Conservation (phyloP, 352 stramenopile species). For the Thalassiosira delicatula region DNA sequence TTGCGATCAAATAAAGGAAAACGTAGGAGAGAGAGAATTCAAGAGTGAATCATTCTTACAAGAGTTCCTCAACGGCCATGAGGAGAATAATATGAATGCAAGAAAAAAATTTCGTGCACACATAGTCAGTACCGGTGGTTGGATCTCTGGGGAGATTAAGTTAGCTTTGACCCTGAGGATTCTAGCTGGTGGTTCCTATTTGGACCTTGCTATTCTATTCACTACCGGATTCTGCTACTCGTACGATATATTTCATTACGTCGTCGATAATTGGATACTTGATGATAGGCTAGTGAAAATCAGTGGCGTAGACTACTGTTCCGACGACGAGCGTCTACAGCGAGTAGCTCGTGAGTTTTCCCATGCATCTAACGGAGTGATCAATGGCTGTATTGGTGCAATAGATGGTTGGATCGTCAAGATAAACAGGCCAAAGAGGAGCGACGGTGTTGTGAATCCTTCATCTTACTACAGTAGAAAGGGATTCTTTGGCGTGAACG, state of each 20-base stretch:
- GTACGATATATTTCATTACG: constrained; percentile 34
- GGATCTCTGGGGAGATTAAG: constrained; percentile 50
- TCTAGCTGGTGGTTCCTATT: constrained; percentile 45
- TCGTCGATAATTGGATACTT: constrained; percentile 38
- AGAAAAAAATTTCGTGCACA: background rate
- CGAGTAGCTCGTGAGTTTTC: constrained; percentile 20
- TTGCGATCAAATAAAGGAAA: constrained; percentile 36
- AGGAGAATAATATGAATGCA: background rate
- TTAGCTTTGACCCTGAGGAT: constrained; percentile 34
- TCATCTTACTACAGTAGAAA: constrained; percentile 50
- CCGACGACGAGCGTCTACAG: constrained; percentile 24
- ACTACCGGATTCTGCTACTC: constrained; percentile 5
- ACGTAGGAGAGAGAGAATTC: constrained; percentile 45
- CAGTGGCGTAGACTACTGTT: constrained; percentile 28
- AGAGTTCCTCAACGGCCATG: background rate
- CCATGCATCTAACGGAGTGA: constrained; percentile 13
- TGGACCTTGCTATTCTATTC: constrained; percentile 42
- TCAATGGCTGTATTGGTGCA: constrained; percentile 42
- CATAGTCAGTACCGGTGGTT: constrained; percentile 11
- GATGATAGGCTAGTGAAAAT: constrained; percentile 24
- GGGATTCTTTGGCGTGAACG: constrained; percentile 52
- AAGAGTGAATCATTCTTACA: constrained; percentile 49
- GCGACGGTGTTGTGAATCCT: constrained; percentile 31
- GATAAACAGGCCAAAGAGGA: constrained; percentile 26
- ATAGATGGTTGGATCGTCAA: constrained; percentile 30